Base-by-base conservation (phyloP, 768 basidiomycete species). In the Tricholoma flavovirens region DNA sequence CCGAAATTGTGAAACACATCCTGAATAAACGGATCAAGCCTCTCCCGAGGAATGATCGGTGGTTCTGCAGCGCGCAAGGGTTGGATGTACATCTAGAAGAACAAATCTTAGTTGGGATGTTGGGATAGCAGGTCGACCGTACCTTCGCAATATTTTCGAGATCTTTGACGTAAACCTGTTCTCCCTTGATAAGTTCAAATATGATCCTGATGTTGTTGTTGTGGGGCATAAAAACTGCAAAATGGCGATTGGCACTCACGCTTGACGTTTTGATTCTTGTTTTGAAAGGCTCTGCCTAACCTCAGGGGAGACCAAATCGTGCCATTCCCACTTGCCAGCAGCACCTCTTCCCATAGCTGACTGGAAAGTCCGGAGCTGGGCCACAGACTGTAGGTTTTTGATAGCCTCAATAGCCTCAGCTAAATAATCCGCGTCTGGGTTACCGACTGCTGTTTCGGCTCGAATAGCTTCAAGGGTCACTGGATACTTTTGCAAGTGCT, bases 131-230 rank as follows among this genome's bases (percentile, higher is more conserved):
- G 35, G 54, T 59, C 35, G 24, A 9, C 65, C 83, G 10, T 63
- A 93, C 93, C 58, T 75, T 76, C 58, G 88, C 86, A 45, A 97
- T 87, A 54, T 86, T 88, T 70, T 93, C 90, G 56, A 97, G 71
- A 75, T 97, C 93, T 62, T 86, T 90, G 24, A 96, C 93, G 66
- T 95, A 97, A 24, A 85, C 83, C 92, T 96, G 96, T 69, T 97
- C 93, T 60, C 90, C 90, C 69, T 96, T 91, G 69, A 97, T 96
- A 59, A 96, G 70, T 74, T 97, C 93, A 64, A 95, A 97, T 51
- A 96, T 93, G 64, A 93, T 85, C 43, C 92, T 93, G 60, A 48
- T 35, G 56, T 29, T 21, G 73, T 72, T 14, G 21, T 33, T 33
- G 51, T 33, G 43, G 40, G 43, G 48, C 24, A 6, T 5, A n/a